Base-by-base conservation (phyloP, 305 asterid species). In the Coffea humblotiana region DNA sequence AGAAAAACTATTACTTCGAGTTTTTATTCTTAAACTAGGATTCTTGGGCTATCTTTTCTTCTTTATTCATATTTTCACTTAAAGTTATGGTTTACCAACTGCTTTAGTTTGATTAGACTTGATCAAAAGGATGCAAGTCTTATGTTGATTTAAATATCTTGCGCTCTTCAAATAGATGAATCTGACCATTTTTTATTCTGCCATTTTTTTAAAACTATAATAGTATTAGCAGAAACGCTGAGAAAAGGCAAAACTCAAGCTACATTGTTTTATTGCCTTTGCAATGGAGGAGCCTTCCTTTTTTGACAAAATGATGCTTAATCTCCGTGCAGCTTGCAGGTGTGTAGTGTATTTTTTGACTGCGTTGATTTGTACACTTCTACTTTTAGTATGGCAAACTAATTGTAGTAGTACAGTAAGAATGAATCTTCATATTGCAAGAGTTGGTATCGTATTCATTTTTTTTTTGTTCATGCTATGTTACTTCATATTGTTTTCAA, bases 241-340 rank as follows among this genome's bases (percentile, higher is more conserved):
- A 7, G 52, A 35, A 74, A 49, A 48, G 21, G 54, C 56, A 35
- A 56, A 19, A 7, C 61, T 54, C 14, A 54, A 32, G 25, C n/a
- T 10, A 48, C 75, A 43, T 47, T 71, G 23, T 3, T 13, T 43
- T 37, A 25, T 27, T 0, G 70, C 70, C 45, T 51, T 40, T 75
- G 78, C 43, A 70, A 83, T 83, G 86, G 81, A 79, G 45, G 77
- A 76, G 32, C 43, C 75, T 54, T 68, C 81, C 0, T 63, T 79
- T 45, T 58, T 83, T 21, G 60, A 71, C 23, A 79, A 51, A 79
- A 75, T 83, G 72, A 37, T 83, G 75, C 71, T 43, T 60, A 79
- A 79, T 69, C 83, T 83, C 68, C 86, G 81, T 13, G 54, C 83
- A 29, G 64, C 75, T 27, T 83, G 83, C 86, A 79, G 72, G 86